Percentiles rank a stretch among this genome's conserved stretches.
phyloP scores from a whole-genome alignment of 306 rosid species.

The Corylus heterophylla region DNA sequence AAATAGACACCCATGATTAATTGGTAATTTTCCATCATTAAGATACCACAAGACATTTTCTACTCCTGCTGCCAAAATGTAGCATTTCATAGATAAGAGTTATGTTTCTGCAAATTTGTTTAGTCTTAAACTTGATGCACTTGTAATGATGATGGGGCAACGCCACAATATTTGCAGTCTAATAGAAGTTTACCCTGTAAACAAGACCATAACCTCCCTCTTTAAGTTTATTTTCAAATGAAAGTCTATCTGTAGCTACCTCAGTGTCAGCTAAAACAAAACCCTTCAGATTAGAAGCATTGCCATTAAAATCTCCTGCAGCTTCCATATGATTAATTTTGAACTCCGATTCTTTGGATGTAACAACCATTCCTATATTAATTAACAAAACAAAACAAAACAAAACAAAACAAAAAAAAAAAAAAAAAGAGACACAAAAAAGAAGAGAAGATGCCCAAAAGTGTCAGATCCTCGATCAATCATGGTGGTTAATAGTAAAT shows the following conservation, averaged over 20 bases:
- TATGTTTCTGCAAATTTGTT: too few species aligned
- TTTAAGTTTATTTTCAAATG: constrained; percentile 51
- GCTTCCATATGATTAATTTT: not conserved
- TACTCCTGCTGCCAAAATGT: not conserved
- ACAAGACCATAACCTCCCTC: constrained; percentile 60
- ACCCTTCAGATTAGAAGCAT: constrained; percentile 30
- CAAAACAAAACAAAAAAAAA: too few species aligned
- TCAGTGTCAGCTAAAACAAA: constrained; percentile 27
- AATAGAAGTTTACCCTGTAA: constrained; percentile 34
- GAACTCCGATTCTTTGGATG: not conserved
- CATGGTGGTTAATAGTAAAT: too few species aligned
- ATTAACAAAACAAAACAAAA: too few species aligned
- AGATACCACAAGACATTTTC: not conserved
- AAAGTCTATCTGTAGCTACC: constrained; percentile 33
- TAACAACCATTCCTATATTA: not conserved
- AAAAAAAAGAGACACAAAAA: not conserved
- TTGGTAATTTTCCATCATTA: not conserved
- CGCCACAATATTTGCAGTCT: not conserved
- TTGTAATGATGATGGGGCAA: not conserved
- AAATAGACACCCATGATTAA: not conserved
- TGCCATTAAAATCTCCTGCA: constrained; percentile 23
- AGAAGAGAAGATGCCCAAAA: not conserved
- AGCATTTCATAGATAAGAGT: too few species aligned
- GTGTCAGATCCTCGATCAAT: not conserved
- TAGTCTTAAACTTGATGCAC: not conserved